Evolutionary conservation across 768 basidiomycete species (phyloP).

Genomic region (Filobasidium wieringae): DNA sequence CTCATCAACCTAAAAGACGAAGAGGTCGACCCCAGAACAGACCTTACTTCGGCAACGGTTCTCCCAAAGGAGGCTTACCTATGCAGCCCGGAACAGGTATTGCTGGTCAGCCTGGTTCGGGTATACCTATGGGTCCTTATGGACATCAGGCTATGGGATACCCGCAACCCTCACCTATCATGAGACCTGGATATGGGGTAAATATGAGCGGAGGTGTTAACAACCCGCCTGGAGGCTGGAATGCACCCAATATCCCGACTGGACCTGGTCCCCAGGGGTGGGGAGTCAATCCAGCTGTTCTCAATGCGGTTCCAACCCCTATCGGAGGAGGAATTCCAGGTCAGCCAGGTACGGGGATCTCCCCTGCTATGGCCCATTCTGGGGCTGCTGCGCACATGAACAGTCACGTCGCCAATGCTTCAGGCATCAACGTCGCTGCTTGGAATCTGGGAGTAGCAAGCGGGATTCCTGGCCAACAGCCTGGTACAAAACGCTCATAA

Average conservation of each 20-base stretch:
- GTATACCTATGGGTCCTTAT: not conserved
- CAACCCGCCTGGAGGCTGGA: not conserved
- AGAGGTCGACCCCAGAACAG: slow-evolving; percentile 5
- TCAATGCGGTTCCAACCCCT: not conserved
- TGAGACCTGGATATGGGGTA: not conserved
- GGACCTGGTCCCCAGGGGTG: not conserved
- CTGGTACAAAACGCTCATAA: too few species aligned
- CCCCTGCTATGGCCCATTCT: too few species aligned
- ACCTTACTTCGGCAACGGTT: not conserved
- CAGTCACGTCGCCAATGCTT: not conserved
- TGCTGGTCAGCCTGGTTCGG: slow-evolving; percentile 7
- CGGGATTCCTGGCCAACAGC: too few species aligned
- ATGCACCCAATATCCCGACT: not conserved
- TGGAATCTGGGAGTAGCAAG: not conserved
- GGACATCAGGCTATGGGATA: not conserved
- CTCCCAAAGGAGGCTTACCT: not conserved
- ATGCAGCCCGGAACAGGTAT: slow-evolving; percentile 4
- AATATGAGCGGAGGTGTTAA: not conserved
- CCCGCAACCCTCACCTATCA: too few species aligned
- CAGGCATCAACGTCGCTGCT: not conserved
- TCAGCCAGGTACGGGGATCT: not conserved
- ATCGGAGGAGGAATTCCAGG: not conserved
- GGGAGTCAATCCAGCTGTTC: not conserved
- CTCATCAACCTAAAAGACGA: slow-evolving; percentile 4
- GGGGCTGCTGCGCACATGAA: not conserved